Base-by-base conservation (phyloP, 495 filamentous ascomycete species). In the Sporormia fimetaria region DNA sequence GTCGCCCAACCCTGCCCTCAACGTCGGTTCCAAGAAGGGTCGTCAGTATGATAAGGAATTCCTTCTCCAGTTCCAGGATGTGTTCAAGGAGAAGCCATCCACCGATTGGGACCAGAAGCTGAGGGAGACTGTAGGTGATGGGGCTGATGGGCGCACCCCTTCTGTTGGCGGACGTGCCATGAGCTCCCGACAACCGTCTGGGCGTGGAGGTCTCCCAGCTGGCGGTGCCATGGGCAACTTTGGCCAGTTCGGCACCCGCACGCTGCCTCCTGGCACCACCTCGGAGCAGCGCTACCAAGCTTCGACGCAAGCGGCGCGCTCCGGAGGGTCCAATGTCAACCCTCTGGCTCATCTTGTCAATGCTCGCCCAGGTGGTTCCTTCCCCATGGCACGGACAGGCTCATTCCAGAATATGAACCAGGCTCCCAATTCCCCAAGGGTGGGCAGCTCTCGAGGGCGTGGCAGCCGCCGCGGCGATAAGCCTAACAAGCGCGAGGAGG, bases 31-130 rank as follows among this genome's bases (percentile, higher is more conserved):
- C 12, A 71, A 81, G 3, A 73, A 82, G 55, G 94, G 94, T 71
- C 54, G 52, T 21, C 83, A 87, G 56, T 99, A 99, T 64, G 84
- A 95, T 59, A 81, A 82, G 42, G 76, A 84, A 33, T 99, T 99
- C 71, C 67, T 99, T 62, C 69, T 96, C n/a, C 92, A 99, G 57
- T 99, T 99, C 71, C 80, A 95, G 66, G 65, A 67, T 37, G 83
- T 86, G 2, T 99, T 94, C 64, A 90, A 80, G 39, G 90, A 98
- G 63, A 93, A 95, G 62, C 90, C 90, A 7, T 87, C 85, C 2
- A 49, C 83, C 10, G 87, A 95, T 51, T 98, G 94, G 76, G 79
- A 87, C 39, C 63, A 71, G 33, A 84, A 84, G 47, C 71, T 98
- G 49, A 85, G 71, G 22, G 79, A 94, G 56, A 81, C 78, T 18